phyloP scores from a whole-genome alignment of 2,329 filamentous ascomycete species.

The Fusarium sp. region DNA sequence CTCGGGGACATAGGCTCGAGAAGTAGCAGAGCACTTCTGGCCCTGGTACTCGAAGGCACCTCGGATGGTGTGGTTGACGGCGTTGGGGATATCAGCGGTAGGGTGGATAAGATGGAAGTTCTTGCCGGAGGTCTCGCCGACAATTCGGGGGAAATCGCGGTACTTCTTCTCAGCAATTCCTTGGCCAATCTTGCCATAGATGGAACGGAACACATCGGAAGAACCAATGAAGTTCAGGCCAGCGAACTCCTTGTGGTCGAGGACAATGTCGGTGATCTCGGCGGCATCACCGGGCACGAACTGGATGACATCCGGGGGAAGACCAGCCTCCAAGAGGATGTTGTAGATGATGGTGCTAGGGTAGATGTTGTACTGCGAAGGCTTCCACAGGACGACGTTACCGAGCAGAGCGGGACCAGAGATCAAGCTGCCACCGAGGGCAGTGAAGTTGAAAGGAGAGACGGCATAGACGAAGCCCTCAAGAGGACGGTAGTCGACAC shows the following conservation, averaged over 20 bases:
- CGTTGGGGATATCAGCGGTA: conserved; percentile 83
- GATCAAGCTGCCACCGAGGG: conserved; percentile 89
- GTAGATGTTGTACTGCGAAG: conserved; percentile 86
- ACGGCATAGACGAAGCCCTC: conserved; percentile 97
- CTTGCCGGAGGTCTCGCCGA: conserved; percentile 93
- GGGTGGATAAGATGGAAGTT: conserved; percentile 91
- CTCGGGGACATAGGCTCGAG: conserved; percentile 83
- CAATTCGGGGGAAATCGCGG: conserved; percentile 86
- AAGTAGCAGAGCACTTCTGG: conserved; percentile 91
- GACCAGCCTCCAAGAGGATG: conserved; percentile 90
- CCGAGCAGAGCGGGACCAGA: conserved; percentile 89
- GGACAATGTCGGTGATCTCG: conserved; percentile 83
- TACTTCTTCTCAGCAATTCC: conserved; percentile 88
- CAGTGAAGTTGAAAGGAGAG: conserved; percentile 96
- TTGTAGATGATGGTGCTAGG: conserved; percentile 92
- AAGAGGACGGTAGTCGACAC: conserved; percentile 89
- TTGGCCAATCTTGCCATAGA: conserved; percentile 88
- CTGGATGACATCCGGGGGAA: conserved; percentile 91
- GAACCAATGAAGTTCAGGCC: conserved; percentile 96
- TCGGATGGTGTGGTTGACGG: conserved; percentile 86
- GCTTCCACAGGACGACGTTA: conserved; percentile 98
- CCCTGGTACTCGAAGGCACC: conserved; percentile 93
- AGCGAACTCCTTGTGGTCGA: conserved; percentile 85
- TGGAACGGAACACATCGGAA: conserved; percentile 88
- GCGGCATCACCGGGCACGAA: conserved; percentile 92